phyloP scores from a whole-genome alignment of 2,329 filamentous ascomycete genomes.

The Ophiobolus disseminans region DNA sequence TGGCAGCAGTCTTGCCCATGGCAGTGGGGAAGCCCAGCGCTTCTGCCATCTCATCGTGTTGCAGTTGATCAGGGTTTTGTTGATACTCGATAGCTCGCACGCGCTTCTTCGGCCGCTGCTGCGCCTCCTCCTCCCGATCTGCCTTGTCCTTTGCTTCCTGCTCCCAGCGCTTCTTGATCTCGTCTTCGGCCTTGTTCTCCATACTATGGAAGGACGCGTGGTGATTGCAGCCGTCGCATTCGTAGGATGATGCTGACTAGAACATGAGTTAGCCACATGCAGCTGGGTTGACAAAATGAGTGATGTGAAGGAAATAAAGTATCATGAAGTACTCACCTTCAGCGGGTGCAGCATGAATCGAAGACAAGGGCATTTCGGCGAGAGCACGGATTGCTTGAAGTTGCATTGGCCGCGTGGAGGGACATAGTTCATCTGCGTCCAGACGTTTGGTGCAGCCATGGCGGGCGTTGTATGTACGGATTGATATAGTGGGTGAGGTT shows the following conservation, averaged over 20 bases:
- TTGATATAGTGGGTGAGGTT: too few relatives aligned
- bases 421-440: constrained; percentile 59
- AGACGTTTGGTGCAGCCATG: constrained; percentile 52
- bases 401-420: constrained; percentile 61
- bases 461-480: too few relatives aligned
- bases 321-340: constrained; percentile 49
- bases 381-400: constrained; percentile 56
- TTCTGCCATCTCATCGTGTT: constrained; percentile 2
- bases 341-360: constrained; percentile 65
- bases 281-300: too few relatives aligned
- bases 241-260: constrained; percentile 58
- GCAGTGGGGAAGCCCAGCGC: background rate
- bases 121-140: constrained; percentile 18
- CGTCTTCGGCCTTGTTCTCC: constrained; percentile 60
- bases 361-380: constrained; percentile 58
- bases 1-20: background rate
- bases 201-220: constrained; percentile 63
- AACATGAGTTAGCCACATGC: background rate
- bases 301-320: background rate
- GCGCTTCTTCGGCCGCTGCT: constrained; percentile 35
- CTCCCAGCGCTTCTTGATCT: constrained; percentile 55
- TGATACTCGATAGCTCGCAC: constrained; percentile 34
- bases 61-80: background rate
- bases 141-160: constrained; percentile 44
- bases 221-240: constrained; percentile 63